phyloP scores from a whole-genome alignment of 1,284 basidiomycete species.

The Malassezia restricta region DNA sequence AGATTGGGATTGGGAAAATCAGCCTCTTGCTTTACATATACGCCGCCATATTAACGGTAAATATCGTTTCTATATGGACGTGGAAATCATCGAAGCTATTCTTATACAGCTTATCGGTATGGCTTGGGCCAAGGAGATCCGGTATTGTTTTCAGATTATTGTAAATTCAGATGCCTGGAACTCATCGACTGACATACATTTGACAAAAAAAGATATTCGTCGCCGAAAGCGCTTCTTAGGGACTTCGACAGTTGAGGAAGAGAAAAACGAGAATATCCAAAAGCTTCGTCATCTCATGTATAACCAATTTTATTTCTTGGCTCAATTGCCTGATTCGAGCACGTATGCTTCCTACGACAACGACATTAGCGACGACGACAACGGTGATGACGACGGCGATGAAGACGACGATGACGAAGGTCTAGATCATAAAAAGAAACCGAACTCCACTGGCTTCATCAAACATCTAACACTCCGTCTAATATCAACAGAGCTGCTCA shows the following conservation, averaged over 20 bases:
- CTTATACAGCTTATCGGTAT: slow-evolving; percentile 6
- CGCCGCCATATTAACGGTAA: slow-evolving; percentile 12
- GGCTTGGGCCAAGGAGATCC: background rate
- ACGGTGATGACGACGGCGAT: background rate
- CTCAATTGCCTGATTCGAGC: background rate
- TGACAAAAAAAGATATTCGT: background rate
- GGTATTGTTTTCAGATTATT: background rate
- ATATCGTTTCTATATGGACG: slow-evolving; percentile 14
- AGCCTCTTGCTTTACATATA: background rate
- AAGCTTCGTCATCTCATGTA: background rate
- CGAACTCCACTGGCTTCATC: background rate
- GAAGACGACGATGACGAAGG: background rate
- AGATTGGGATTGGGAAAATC: background rate
- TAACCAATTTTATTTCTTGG: background rate
- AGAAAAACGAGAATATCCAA: background rate
- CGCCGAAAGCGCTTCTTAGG: background rate
- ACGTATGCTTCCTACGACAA: background rate
- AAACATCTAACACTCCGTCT: background rate
- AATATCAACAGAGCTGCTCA: background rate
- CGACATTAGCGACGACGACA: background rate
- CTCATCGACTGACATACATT: background rate
- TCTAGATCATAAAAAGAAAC: background rate
- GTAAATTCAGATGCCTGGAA: background rate
- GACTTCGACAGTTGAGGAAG: background rate
- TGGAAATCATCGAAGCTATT: slow-evolving; percentile 12